A percentile compares a stretch with the other conserved stretches of the same genome.
These are phyloP conservation scores for Globisporangium viniferum DNA, from an alignment of 352 stramenopile species.

Conservation along the genomic window DNA sequence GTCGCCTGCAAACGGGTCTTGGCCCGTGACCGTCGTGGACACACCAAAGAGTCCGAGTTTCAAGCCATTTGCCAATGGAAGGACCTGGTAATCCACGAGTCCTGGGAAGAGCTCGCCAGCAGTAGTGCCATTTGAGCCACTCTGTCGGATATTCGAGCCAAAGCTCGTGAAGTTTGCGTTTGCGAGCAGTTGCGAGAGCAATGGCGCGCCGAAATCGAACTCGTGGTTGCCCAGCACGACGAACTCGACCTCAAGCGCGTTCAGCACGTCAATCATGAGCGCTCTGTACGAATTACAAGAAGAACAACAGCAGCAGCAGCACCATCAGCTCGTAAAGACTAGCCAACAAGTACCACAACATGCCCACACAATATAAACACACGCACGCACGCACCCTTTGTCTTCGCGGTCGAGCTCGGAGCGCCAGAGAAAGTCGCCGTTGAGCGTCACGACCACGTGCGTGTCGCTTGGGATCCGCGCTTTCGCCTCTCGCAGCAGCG, in stretches of 20 bases:
- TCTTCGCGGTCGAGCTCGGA: slow-evolving; percentile 60
- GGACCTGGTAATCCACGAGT: slow-evolving; percentile 36
- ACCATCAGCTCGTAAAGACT: background rate
- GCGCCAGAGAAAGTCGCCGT: slow-evolving; percentile 70
- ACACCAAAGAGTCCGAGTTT: slow-evolving; percentile 55
- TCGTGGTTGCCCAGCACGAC: slow-evolving; percentile 81
- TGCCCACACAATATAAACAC: no score
- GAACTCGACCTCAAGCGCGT: slow-evolving; percentile 47
- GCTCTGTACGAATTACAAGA: slow-evolving; percentile 19
- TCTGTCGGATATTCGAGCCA: slow-evolving; percentile 54
- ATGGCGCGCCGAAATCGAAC: slow-evolving; percentile 60
- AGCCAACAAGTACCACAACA: no score
- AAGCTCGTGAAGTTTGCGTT: slow-evolving; percentile 48
- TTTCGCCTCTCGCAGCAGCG: slow-evolving; percentile 36
- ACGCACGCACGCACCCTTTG: slow-evolving; percentile 46
- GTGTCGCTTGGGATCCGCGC: slow-evolving; percentile 23
- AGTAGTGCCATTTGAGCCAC: background rate
- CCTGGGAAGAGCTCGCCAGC: slow-evolving; percentile 29
- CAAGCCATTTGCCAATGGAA: slow-evolving; percentile 37
- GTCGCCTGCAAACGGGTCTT: slow-evolving; percentile 49
- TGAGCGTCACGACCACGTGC: slow-evolving; percentile 56
- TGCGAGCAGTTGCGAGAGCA: slow-evolving; percentile 34
- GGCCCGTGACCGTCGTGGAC: slow-evolving; percentile 45
- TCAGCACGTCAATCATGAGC: slow-evolving; percentile 69
- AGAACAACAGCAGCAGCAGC: no score